Evolutionary conservation across 139 green algal species (phyloP).

Genomic region (Zygnema cylindricum): DNA sequence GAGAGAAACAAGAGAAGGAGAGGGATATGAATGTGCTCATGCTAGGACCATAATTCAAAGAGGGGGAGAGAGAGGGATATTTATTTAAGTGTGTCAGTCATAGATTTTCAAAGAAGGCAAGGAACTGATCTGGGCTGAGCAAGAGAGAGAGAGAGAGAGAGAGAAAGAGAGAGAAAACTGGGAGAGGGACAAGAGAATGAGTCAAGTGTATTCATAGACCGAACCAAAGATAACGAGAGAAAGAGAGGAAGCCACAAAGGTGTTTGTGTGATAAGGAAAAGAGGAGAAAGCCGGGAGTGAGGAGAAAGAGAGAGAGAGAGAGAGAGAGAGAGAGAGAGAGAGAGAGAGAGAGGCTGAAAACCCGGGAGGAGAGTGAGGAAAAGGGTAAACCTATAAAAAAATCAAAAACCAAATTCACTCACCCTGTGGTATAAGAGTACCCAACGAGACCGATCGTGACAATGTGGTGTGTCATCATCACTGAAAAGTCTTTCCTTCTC

Average conservation of each 20-base stretch:
- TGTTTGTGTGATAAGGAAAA: not conserved
- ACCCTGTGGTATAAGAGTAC: conserved; percentile 52
- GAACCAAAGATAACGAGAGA: too few relatives aligned
- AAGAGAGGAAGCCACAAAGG: not conserved
- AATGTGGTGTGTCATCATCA: conserved; percentile 60
- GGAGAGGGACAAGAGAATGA: too few relatives aligned
- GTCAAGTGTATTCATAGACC: too few relatives aligned
- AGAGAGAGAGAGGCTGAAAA: not conserved
- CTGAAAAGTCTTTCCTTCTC: conserved; percentile 61
- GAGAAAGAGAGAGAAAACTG: too few relatives aligned
- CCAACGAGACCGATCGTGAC: conserved; percentile 48
- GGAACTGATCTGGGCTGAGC: not conserved
- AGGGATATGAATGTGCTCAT: not conserved
- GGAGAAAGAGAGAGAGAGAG: not conserved
- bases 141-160: not conserved
- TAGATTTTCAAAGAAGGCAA: not conserved
- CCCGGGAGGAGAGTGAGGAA: not conserved
- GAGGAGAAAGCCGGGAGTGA: not conserved
- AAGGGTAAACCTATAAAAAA: not conserved
- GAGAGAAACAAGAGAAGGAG: not conserved
- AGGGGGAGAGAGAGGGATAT: not conserved
- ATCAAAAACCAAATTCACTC: too few relatives aligned
- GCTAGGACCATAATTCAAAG: not conserved
- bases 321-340: not conserved
- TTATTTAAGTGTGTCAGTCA: not conserved